phyloP scores from a whole-genome alignment of 78 protist genomes.

The Emiliania huxleyi region DNA sequence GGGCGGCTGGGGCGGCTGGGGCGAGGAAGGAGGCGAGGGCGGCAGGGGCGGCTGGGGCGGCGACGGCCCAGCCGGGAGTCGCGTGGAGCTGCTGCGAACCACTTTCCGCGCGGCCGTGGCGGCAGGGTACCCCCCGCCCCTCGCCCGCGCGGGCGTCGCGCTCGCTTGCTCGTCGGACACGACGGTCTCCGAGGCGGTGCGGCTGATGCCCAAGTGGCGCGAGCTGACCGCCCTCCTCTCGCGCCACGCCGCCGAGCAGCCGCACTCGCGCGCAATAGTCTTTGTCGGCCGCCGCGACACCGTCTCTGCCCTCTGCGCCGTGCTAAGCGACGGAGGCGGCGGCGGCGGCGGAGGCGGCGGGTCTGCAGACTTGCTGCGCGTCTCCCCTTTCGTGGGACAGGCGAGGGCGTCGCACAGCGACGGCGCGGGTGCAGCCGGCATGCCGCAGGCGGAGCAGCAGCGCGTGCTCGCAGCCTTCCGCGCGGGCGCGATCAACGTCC shows the following conservation, averaged over 20 bases:
- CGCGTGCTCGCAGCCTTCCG: slow-evolving; percentile 56
- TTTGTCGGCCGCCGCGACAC: background rate
- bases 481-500: slow-evolving; percentile 66
- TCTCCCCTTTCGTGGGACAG: background rate
- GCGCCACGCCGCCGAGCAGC: background rate
- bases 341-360: background rate
- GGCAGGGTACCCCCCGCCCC: no score
- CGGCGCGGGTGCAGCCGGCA: background rate
- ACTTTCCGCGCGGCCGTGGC: no score
- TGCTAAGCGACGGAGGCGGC: background rate
- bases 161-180: no score
- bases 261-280: background rate
- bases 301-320: background rate
- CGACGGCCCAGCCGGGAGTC: no score
- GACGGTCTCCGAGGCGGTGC: no score
- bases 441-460: background rate
- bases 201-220: no score
- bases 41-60: no score
- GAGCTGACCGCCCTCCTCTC: no score
- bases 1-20: no score
- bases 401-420: background rate
- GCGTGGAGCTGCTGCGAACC: no score
- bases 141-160: no score
- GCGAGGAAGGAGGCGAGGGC: no score
- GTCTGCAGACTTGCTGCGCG: background rate